These are phyloP conservation scores for Scolecobasidium constrictum DNA, from an alignment of 2,329 filamentous ascomycete genomes.

Conservation along the genomic window DNA sequence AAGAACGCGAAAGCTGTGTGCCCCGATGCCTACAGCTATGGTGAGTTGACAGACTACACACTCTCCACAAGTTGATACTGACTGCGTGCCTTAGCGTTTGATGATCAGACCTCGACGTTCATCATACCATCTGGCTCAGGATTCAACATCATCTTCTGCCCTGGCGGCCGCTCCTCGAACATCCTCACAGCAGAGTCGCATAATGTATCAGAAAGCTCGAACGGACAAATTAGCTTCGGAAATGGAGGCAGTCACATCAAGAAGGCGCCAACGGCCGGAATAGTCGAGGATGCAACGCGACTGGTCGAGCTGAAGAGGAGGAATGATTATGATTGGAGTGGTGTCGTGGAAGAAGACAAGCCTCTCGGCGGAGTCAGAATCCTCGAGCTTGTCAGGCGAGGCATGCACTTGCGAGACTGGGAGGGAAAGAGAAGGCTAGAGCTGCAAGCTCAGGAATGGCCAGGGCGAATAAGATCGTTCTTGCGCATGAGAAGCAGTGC, in stretches of 20 bases:
- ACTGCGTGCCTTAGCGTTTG: conserved; percentile 32
- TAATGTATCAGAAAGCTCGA: background rate
- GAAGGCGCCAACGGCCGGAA: background rate
- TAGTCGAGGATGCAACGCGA: background rate
- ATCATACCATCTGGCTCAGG: conserved; percentile 55
- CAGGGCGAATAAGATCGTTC: background rate
- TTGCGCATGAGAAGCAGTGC: background rate
- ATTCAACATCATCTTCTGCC: conserved; percentile 72
- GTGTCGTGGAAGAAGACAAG: background rate
- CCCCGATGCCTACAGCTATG: conserved; percentile 74
- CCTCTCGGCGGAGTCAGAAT: conserved; percentile 3
- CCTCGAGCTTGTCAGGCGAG: conserved; percentile 1
- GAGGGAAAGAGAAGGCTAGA: background rate
- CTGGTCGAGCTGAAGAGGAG: background rate
- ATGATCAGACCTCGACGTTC: conserved; percentile 47
- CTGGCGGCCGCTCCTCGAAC: conserved; percentile 41
- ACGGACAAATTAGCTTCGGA: conserved; percentile 2
- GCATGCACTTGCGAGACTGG: conserved; percentile 3
- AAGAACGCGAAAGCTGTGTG: conserved; percentile 62
- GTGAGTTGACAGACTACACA: no score
- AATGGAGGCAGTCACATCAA: background rate
- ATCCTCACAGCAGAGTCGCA: conserved; percentile 28
- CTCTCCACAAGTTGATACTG: no score
- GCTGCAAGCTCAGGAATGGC: background rate
- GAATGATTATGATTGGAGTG: background rate